Percentiles rank a stretch among this genome's conserved stretches.
Conservation (phyloP, 179 eudicot species). For the Beta macrorhiza region DNA sequence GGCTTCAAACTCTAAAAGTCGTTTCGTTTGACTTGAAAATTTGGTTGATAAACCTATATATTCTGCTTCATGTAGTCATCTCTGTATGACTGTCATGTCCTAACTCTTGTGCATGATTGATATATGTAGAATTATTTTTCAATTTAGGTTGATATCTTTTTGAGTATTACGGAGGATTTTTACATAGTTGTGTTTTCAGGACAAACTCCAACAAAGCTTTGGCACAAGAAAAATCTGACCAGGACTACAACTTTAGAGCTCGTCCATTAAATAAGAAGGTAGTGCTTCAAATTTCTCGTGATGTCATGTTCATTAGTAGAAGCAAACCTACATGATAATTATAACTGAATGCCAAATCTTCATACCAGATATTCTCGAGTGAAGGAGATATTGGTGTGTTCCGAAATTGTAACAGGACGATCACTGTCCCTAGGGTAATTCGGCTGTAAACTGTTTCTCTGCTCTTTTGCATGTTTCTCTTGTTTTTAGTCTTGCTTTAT, state of each 20-base stretch:
- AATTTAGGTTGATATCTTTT: not conserved
- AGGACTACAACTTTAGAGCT: constrained; percentile 27
- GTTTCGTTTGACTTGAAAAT: not conserved
- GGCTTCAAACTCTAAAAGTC: not conserved
- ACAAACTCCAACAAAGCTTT: constrained; percentile 30
- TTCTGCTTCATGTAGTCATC: not conserved
- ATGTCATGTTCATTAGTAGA: not conserved
- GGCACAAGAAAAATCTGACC: constrained; percentile 32
- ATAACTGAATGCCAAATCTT: constrained; percentile 8
- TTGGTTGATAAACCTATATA: not conserved
- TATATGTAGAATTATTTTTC: not conserved
- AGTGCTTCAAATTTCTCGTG: constrained; percentile 11
- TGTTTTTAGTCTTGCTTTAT: not conserved
- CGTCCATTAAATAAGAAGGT: constrained; percentile 44
- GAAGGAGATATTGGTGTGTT: constrained; percentile 26
- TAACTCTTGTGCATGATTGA: not conserved
- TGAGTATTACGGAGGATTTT: not conserved
- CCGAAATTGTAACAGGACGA: constrained; percentile 24
- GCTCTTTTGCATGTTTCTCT: not conserved
- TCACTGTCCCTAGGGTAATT: constrained; percentile 27
- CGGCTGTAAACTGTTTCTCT: not conserved
- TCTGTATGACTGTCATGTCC: not conserved
- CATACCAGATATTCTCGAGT: constrained; percentile 30
- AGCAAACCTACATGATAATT: not conserved
- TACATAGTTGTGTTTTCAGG: constrained; percentile 33